These are phyloP conservation scores for Colletotrichum incanum DNA, from an alignment of 2,329 filamentous ascomycete species.

Conservation along the genomic window DNA sequence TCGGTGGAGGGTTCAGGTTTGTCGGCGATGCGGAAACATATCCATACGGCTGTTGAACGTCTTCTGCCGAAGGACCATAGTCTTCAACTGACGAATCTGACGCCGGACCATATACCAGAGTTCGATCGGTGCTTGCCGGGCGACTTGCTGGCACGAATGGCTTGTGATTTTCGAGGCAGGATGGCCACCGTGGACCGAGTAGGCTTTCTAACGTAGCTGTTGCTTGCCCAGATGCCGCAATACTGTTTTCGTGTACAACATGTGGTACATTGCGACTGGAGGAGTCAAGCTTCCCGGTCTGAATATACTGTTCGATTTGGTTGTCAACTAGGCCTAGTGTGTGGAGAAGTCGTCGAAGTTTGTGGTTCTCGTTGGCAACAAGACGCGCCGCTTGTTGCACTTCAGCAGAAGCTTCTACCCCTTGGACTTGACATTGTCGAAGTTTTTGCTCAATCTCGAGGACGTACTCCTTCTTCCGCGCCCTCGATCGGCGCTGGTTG, in stretches of 20 bases:
- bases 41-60: slow-evolving; percentile 14
- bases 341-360: slow-evolving; percentile 72
- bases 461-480: slow-evolving; percentile 81
- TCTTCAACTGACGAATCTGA: slow-evolving; percentile 25
- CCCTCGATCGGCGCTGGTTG: slow-evolving; percentile 84
- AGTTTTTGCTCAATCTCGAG: slow-evolving; percentile 78
- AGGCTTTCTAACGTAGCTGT: slow-evolving; percentile 54
- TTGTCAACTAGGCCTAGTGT: slow-evolving; percentile 71
- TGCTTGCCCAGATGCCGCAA: not conserved
- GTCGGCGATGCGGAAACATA: not conserved
- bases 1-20: slow-evolving; percentile 1
- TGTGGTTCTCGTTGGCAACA: slow-evolving; percentile 79
- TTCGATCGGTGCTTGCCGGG: not conserved
- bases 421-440: slow-evolving; percentile 74
- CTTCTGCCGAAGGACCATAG: slow-evolving; percentile 16
- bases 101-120: not conserved
- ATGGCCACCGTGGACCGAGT: slow-evolving; percentile 55
- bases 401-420: slow-evolving; percentile 79
- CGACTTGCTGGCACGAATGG: slow-evolving; percentile 44
- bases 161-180: slow-evolving; percentile 48
- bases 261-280: not conserved
- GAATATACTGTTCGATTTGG: slow-evolving; percentile 64
- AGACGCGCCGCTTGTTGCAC: slow-evolving; percentile 79
- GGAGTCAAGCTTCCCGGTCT: slow-evolving; percentile 39
- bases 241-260: not conserved